phyloP scores from a whole-genome alignment of 2,329 filamentous ascomycete species.

The Boeremia lycopersici region DNA sequence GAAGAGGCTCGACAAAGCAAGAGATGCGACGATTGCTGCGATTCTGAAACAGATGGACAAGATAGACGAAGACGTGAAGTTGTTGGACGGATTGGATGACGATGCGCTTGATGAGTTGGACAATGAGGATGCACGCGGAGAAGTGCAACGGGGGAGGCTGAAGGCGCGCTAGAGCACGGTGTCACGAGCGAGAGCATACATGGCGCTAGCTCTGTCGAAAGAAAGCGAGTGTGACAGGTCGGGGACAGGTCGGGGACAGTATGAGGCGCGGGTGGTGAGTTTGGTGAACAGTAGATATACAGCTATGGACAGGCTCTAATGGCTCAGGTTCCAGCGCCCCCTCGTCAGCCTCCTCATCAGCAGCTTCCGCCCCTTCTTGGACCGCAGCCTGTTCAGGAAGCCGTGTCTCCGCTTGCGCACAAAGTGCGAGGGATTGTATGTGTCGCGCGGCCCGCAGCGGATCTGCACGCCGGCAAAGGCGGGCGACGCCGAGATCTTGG shows the following conservation, averaged over 20 bases:
- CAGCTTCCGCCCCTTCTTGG: conserved; percentile 59
- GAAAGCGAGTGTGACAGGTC: too few relatives aligned
- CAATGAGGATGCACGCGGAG: too few relatives aligned
- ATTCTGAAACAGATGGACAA: conserved; percentile 60
- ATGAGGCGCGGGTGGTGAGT: conserved; percentile 1
- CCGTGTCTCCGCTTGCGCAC: conserved; percentile 68
- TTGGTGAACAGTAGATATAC: conserved; percentile 21
- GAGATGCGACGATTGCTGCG: conserved; percentile 60
- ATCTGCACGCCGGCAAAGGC: conserved; percentile 49
- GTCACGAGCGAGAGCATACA: too few relatives aligned
- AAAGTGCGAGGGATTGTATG: conserved; percentile 64
- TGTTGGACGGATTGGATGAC: conserved; percentile 32
- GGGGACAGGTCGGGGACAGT: background rate
- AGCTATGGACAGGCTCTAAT: conserved; percentile 22
- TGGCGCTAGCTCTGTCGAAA: too few relatives aligned
- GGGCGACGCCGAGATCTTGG: conserved; percentile 46
- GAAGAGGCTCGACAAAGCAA: conserved; percentile 54
- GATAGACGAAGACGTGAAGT: conserved; percentile 50
- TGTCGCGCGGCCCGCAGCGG: conserved; percentile 58
- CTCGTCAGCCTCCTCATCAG: conserved; percentile 61
- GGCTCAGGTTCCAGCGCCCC: conserved; percentile 53
- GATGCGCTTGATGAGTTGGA: conserved; percentile 24
- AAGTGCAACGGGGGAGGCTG: too few relatives aligned
- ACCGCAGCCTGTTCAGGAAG: conserved; percentile 60
- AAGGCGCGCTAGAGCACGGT: too few relatives aligned